These are phyloP conservation scores for Suhomyces coccinellae DNA, from an alignment of 1,139 yeast genomes.

Conservation along the genomic window DNA sequence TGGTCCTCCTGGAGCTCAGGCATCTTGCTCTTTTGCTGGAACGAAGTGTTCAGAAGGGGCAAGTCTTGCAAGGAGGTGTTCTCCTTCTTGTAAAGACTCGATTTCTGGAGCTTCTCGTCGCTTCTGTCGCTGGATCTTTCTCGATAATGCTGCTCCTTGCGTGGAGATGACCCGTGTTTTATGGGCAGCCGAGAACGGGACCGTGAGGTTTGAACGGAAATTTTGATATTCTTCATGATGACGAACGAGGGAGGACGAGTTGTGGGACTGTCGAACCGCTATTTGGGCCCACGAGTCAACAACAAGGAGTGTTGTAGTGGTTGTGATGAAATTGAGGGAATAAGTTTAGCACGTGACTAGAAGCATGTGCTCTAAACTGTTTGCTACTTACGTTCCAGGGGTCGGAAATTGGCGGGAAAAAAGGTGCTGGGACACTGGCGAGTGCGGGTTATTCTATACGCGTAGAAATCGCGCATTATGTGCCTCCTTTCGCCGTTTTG, in stretches of 20 bases:
- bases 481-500: too few species aligned
- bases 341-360: slow-evolving; percentile 6
- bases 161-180: slow-evolving; percentile 9
- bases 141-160: slow-evolving; percentile 9
- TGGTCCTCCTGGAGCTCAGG: slow-evolving; percentile 19
- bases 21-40: slow-evolving; percentile 14
- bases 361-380: too few species aligned
- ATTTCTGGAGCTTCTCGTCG: slow-evolving; percentile 19
- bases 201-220: slow-evolving; percentile 12
- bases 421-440: too few species aligned
- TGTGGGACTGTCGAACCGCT: neutral
- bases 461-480: too few species aligned
- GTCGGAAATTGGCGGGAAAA: too few species aligned
- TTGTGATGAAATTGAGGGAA: neutral
- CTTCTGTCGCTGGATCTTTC: slow-evolving; percentile 19
- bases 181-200: slow-evolving; percentile 28
- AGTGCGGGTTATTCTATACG: too few species aligned
- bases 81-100: slow-evolving; percentile 19
- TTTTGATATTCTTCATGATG: slow-evolving; percentile 9
- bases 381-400: too few species aligned
- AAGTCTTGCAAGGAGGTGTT: slow-evolving; percentile 18
- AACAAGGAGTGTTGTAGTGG: neutral
- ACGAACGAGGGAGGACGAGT: neutral
- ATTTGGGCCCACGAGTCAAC: neutral
- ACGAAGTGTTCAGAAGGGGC: slow-evolving; percentile 21